phyloP scores from a whole-genome alignment of 163 green algal genomes.

The Prototheca stagnorum region DNA sequence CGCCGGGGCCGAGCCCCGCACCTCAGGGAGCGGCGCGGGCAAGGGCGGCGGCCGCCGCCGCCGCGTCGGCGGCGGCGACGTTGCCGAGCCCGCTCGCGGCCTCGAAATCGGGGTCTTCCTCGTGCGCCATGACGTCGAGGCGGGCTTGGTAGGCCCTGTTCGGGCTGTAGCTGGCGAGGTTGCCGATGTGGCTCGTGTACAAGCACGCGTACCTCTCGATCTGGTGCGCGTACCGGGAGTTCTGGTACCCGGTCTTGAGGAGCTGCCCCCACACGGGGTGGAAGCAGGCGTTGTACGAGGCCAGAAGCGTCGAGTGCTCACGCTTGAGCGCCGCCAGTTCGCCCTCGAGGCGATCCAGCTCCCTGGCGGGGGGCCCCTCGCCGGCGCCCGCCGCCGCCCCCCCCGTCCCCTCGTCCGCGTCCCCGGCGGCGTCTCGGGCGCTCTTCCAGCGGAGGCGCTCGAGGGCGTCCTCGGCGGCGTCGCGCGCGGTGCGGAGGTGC shows the following conservation, averaged over 20 bases:
- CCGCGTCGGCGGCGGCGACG: no score
- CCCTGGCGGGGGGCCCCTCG: background rate
- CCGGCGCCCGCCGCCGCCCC: no score
- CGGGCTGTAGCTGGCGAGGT: constrained; percentile 75
- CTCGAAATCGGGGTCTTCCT: constrained; percentile 28
- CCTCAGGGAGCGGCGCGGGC: no score
- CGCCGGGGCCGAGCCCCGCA: no score
- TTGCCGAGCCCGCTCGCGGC: no score
- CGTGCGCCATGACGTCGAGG: constrained; percentile 72
- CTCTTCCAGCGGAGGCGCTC: constrained; percentile 31
- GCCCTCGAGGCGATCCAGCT: constrained; percentile 9
- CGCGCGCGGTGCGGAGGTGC: constrained; percentile 34
- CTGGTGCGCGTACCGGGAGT: constrained; percentile 77
- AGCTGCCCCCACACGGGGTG: constrained; percentile 85
- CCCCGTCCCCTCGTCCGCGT: background rate
- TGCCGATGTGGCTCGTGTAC: constrained; percentile 83
- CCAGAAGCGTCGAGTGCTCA: constrained; percentile 39
- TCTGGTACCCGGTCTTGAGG: constrained; percentile 94
- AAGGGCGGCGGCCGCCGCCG: no score
- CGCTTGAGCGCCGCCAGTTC: constrained; percentile 8
- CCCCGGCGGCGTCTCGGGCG: no score
- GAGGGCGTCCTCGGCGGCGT: constrained; percentile 68
- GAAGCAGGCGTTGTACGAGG: constrained; percentile 59
- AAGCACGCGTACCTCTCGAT: constrained; percentile 57
- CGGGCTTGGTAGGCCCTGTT: constrained; percentile 57